Base-by-base conservation (phyloP, 2,329 filamentous ascomycete species). In the Ceratocystis alfenasii region DNA sequence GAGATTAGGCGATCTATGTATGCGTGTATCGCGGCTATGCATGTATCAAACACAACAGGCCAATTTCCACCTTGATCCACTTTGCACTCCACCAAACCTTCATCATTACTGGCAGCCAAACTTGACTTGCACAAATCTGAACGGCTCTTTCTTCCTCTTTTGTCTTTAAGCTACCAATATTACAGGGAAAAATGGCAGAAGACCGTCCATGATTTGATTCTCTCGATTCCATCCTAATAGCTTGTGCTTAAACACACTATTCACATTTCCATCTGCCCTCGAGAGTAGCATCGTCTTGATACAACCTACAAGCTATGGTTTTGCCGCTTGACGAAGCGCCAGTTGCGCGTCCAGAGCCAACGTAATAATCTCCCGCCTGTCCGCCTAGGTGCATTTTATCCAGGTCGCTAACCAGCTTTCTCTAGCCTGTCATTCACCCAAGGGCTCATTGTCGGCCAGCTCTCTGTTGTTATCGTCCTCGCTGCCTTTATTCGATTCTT, bases 401-500 rank as follows among this genome's bases (percentile, higher is more conserved):
- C 20, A 41, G 55, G 5, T 25, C 33, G 36, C 61, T 66, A 67
- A 67, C 55, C 20, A 25, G 5, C 25, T 3, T 25, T 25, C 46
- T 62, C 12, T 50, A 93, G 90, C 50, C 80, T 94, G 70, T 94
- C 90, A 45, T 97, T 97, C 75, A 95, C 90, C 0, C 90, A 96
- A 74, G 94, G 94, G 33, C 87, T 99, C 71, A 85, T 99, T 62
- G 81, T 97, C 41, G 94, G 94, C 62, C 94, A 99, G 75, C 81
- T 99, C 63, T 95, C 91, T 1, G 89, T 99, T 59, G 89, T 96
- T 15, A 79, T 97, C 28, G 81, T 99, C 48, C 85, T 99, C 68
- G 92, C 91, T 69, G 90, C 88, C 70, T 97, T 99, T 77, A 97
- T 99, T 76, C 96, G 96, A 75, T 99, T 96, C 83, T 99, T 99